These are phyloP conservation scores for Pythium phragmiticola DNA, from an alignment of 352 stramenopile genomes.

Conservation along the genomic window DNA sequence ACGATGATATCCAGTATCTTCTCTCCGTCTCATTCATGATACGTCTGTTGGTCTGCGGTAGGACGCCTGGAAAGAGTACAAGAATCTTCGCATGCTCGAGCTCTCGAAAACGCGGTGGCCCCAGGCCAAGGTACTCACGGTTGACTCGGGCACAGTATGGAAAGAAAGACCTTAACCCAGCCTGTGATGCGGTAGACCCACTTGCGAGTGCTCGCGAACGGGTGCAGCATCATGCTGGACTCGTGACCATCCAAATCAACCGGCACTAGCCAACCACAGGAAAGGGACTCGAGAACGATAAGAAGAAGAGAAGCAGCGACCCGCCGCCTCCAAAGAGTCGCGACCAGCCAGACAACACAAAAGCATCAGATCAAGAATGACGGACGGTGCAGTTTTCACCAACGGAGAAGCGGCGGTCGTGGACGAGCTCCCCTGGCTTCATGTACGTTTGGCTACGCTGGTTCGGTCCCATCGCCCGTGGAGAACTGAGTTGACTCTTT, in stretches of 20 bases:
- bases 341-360: conserved; percentile 12
- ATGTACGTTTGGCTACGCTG: conserved; percentile 14
- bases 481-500: not conserved
- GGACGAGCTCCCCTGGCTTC: conserved; percentile 26
- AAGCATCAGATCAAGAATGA: conserved; percentile 7
- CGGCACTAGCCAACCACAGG: not conserved
- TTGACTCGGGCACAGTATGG: not conserved
- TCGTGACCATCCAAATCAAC: conserved; percentile 1
- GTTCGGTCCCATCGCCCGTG: too few relatives aligned
- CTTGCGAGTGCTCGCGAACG: conserved; percentile 65
- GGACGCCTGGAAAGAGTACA: conserved; percentile 71
- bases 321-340: conserved; percentile 11
- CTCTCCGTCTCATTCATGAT: not conserved
- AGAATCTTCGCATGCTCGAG: conserved; percentile 60
- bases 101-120: conserved; percentile 71
- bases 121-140: conserved; percentile 39
- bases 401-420: not conserved
- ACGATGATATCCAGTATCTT: not conserved
- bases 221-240: conserved; percentile 71
- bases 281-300: not conserved
- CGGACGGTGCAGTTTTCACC: not conserved
- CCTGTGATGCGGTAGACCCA: conserved; percentile 34
- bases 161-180: not conserved
- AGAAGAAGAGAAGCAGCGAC: too few relatives aligned
- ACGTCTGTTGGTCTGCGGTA: conserved; percentile 14